Percentiles rank a stretch among this genome's conserved stretches.
Evolutionary conservation across 257 asterid genomes (phyloP).

Genomic region (Nicotiana obtusifolia): DNA sequence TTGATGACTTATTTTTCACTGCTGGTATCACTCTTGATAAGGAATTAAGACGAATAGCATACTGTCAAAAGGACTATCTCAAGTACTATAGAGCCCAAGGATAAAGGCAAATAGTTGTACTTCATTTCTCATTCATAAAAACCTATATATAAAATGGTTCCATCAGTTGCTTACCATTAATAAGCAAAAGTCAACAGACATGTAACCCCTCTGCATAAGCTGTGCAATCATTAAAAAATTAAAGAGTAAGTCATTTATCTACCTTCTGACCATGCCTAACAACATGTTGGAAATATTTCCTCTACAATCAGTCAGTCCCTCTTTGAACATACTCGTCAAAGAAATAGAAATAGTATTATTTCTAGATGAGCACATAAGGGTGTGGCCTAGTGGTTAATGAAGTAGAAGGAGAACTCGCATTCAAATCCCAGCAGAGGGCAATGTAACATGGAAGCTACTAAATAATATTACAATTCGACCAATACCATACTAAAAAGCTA

Average conservation of each 20-base stretch:
- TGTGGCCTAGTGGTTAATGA: too few species aligned
- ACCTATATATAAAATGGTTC: not conserved
- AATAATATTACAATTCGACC: not conserved
- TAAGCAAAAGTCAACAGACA: not conserved
- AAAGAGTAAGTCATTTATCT: not conserved
- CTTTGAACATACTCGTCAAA: not conserved
- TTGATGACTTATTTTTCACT: not conserved
- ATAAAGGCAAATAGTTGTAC: not conserved
- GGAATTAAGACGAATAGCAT: not conserved
- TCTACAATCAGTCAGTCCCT: not conserved
- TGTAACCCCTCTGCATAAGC: not conserved
- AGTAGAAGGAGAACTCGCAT: too few species aligned
- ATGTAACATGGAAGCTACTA: slow-evolving; percentile 4
- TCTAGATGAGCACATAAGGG: not conserved
- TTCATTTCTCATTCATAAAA: not conserved
- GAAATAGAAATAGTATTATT: not conserved
- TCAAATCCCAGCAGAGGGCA: not conserved
- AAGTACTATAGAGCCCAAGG: not conserved
- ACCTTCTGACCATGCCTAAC: not conserved
- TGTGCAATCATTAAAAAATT: not conserved
- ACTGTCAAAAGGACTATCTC: not conserved
- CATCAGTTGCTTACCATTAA: not conserved
- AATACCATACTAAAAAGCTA: not conserved
- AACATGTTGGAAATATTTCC: not conserved
- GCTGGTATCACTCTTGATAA: not conserved